A percentile compares a stretch with the other conserved stretches of the same genome.
Evolutionary conservation across 345 rosid species (phyloP).

Genomic region (Dovyalis caffra): DNA sequence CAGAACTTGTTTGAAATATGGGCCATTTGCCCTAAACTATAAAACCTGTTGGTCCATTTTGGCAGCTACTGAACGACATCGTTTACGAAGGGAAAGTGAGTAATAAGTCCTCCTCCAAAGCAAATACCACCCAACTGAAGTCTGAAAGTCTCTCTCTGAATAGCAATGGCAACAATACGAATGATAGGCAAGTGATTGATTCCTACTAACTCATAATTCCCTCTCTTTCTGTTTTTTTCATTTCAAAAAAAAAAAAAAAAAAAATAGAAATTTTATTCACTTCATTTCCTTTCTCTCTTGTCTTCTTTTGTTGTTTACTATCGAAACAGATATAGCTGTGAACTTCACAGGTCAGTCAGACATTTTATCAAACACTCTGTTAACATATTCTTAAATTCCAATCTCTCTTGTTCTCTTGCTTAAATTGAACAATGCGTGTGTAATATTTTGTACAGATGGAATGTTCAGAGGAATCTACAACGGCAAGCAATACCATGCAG

Average conservation of each 20-base stretch:
- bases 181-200: conserved; percentile 93
- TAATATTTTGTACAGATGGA: conserved; percentile 55
- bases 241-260: no score
- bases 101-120: background rate
- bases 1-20: background rate
- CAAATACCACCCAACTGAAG: no score
- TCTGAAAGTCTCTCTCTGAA: background rate
- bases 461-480: conserved; percentile 93
- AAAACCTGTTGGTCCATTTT: background rate
- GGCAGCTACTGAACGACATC: background rate
- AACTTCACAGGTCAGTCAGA: conserved; percentile 80
- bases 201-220: background rate
- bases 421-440: background rate
- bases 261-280: background rate
- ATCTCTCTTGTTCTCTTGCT: background rate
- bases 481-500: conserved; percentile 73
- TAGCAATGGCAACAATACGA: conserved; percentile 57
- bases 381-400: background rate
- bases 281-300: background rate
- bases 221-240: background rate
- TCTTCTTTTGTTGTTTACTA: background rate
- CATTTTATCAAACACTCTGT: conserved; percentile 57
- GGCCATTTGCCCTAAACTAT: background rate
- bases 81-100: no score
- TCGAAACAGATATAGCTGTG: conserved; percentile 77